Base-by-base conservation (phyloP, 2,329 filamentous ascomycete genomes). In the Pestalotiopsis sp. region DNA sequence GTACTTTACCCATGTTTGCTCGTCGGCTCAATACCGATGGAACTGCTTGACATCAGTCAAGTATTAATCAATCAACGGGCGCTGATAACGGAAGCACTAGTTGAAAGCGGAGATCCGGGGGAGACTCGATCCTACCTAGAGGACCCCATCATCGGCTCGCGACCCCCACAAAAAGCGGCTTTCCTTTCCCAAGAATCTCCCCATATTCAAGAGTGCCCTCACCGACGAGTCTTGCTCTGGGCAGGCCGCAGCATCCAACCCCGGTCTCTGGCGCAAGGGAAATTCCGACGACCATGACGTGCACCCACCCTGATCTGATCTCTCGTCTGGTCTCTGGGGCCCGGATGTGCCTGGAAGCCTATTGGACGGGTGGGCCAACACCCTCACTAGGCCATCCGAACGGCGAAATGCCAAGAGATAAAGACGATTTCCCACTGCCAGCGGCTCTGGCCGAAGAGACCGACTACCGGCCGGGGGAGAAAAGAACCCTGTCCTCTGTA, bases 361-460 rank as follows among this genome's bases (percentile, higher is more conserved):
- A 52, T 17, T 52, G 17, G 45, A 20, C 45, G n/a, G 20, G 45
- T 52, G 45, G 45, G 45, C 17, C 45, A 52, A n/a, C 31, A 36
- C 31, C 31, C 31, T 9, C 45, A n/a, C 20, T 52, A 52, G 45
- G 20, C n/a, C 45, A 52, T 62, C 59, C 59, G 59, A 36, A 38
- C 20, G 59, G 27, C 59, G 38, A 36, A 36, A 38, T 39, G 59
- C 59, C 59, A 62, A 62, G 59, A 62, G 59, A 62, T 62, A 62
- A 62, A 39, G 27, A 62, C 59, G 59, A 20, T 62, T n/a, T 36
- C 17, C 45, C 14, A 52, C 36, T 27, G 7, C 38, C 6, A 31
- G 31, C 59, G 59, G 59, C n/a, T n/a, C 13, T 36, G 59, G 38
- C 59, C 59, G 59, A 62, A 62, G 31, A 39, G 23, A 62, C 59